Evolutionary conservation across 2,329 filamentous ascomycete genomes (phyloP).

Genomic region (Aplosporella prunicola): DNA sequence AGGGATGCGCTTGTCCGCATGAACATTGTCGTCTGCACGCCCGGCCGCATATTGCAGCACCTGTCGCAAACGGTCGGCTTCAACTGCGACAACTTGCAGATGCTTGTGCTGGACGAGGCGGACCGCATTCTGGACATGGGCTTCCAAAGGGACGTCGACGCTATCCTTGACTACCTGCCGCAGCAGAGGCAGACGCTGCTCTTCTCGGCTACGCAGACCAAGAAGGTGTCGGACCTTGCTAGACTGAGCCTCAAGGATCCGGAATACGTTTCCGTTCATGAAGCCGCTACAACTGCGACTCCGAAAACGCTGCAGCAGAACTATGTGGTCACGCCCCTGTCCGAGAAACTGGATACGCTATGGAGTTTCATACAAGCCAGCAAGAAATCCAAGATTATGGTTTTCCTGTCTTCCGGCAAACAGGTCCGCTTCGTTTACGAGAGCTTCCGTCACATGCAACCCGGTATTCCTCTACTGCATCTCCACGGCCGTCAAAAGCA

Average conservation of each 20-base stretch:
- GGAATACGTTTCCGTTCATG: constrained; percentile 91
- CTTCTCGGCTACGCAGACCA: constrained; percentile 94
- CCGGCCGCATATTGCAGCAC: constrained; percentile 90
- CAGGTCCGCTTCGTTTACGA: constrained; percentile 96
- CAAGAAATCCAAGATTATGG: constrained; percentile 86
- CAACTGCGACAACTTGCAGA: constrained; percentile 81
- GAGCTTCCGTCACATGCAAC: constrained; percentile 82
- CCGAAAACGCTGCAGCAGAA: constrained; percentile 80
- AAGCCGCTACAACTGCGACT: constrained; percentile 68
- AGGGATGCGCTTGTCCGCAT: constrained; percentile 75
- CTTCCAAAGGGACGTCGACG: constrained; percentile 82
- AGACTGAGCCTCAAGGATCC: constrained; percentile 80
- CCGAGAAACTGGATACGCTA: constrained; percentile 83
- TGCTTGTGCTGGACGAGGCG: constrained; percentile 90
- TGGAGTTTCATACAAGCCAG: constrained; percentile 90
- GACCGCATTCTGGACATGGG: constrained; percentile 98
- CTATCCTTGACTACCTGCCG: constrained; percentile 84
- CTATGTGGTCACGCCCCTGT: constrained; percentile 75
- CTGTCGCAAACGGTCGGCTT: constrained; percentile 87
- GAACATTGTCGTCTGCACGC: constrained; percentile 96
- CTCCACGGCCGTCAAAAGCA: constrained; percentile 93
- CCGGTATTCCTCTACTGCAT: constrained; percentile 86
- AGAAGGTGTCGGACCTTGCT: constrained; percentile 84
- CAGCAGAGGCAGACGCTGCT: constrained; percentile 80
- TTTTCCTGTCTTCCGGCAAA: constrained; percentile 91